phyloP scores from a whole-genome alignment of 257 asterid genomes.

The Solanum sejunctum region DNA sequence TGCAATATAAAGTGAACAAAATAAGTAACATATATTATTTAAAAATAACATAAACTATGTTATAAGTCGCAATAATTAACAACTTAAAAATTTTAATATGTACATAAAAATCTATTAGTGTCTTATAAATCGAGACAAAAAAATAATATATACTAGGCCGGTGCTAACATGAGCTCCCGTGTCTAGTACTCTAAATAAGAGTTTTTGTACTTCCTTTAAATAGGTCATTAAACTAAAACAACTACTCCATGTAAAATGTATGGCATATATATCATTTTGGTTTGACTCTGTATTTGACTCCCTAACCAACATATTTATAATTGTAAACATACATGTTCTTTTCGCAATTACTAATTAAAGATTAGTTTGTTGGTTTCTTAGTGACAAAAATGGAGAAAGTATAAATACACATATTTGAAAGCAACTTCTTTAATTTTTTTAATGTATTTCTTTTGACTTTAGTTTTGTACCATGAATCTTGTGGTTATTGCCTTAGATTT shows the following conservation, averaged over 20 bases:
- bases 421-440: background rate
- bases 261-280: background rate
- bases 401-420: background rate
- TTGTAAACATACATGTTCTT: background rate
- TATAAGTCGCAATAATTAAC: too few relatives aligned
- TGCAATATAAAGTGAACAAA: too few relatives aligned
- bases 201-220: too few relatives aligned
- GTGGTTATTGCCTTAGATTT: background rate
- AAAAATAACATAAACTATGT: too few relatives aligned
- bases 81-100: too few relatives aligned
- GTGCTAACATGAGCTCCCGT: too few relatives aligned
- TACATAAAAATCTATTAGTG: too few relatives aligned
- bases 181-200: too few relatives aligned
- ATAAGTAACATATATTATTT: too few relatives aligned
- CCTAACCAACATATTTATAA: background rate
- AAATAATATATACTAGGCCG: too few relatives aligned
- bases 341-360: background rate
- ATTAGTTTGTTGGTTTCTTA: background rate
- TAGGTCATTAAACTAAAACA: background rate
- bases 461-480: background rate
- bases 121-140: too few relatives aligned
- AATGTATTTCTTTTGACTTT: background rate
- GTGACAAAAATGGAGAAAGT: background rate
- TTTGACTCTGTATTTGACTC: background rate
- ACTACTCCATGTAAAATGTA: background rate